Evolutionary conservation across 2,329 filamentous ascomycete genomes (phyloP).

Genomic region (Cucurbitaria berberidis): DNA sequence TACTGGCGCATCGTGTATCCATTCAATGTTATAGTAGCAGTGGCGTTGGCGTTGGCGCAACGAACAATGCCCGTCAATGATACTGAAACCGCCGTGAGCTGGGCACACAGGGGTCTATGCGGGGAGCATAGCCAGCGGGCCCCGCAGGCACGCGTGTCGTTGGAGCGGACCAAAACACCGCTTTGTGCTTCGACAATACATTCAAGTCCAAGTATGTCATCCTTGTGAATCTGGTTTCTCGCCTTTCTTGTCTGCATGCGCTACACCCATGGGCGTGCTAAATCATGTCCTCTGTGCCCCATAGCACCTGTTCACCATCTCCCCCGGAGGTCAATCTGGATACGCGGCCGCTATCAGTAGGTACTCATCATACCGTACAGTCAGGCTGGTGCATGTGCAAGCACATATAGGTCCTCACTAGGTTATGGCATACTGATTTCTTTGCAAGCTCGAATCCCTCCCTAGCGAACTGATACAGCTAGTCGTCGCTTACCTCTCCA

Average conservation of each 20-base stretch:
- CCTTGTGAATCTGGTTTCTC: background rate
- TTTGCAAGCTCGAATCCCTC: slow-evolving; percentile 37
- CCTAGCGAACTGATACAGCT: slow-evolving; percentile 53
- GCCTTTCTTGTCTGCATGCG: background rate
- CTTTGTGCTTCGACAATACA: background rate
- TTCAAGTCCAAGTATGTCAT: background rate
- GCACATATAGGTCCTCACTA: background rate
- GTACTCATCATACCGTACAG: background rate
- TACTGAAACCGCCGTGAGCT: background rate
- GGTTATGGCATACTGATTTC: slow-evolving; percentile 3
- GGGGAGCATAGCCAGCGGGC: background rate
- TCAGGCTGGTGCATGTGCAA: too few relatives aligned
- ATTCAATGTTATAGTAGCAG: background rate
- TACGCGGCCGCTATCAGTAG: slow-evolving; percentile 4
- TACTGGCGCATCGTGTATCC: background rate
- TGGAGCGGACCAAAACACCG: background rate
- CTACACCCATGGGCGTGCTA: background rate
- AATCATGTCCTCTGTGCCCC: background rate
- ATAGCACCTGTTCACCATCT: slow-evolving; percentile 6
- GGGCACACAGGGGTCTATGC: background rate
- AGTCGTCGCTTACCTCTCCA: slow-evolving; percentile 45
- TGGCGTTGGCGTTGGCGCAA: background rate
- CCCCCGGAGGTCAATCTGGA: background rate
- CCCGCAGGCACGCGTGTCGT: background rate
- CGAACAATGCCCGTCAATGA: background rate